These are phyloP conservation scores for Dovyalis caffra DNA, from an alignment of 345 rosid species.

Conservation along the genomic window DNA sequence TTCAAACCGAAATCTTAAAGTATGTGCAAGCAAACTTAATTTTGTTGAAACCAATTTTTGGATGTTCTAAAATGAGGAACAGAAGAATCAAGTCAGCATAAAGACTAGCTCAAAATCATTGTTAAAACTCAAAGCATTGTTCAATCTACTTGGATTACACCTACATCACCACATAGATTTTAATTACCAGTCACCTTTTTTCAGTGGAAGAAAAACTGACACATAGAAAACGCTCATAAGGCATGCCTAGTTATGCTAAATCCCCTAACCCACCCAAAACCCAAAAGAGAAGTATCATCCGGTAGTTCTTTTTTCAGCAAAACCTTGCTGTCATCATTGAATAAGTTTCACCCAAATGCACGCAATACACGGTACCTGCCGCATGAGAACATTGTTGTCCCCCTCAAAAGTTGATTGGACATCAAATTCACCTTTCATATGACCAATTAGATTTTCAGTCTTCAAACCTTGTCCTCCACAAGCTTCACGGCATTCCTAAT, in stretches of 20 bases:
- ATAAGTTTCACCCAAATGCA: neutral
- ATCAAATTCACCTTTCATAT: slow-evolving; percentile 79
- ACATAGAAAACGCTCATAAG: neutral
- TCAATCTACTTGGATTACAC: neutral
- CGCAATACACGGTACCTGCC: slow-evolving; percentile 57
- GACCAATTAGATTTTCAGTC: slow-evolving; percentile 87
- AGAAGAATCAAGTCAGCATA: neutral
- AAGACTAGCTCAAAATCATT: neutral
- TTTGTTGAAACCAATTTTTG: neutral
- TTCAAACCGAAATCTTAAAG: neutral
- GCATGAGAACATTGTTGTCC: slow-evolving; percentile 89
- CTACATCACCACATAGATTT: no score
- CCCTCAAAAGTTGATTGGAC: slow-evolving; percentile 95
- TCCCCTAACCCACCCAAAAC: no score
- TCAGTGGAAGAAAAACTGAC: neutral
- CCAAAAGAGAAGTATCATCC: neutral
- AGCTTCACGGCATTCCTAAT: slow-evolving; percentile 96
- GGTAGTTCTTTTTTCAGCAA: neutral
- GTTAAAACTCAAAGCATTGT: neutral
- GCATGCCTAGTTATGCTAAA: neutral
- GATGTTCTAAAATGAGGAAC: neutral
- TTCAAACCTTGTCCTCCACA: slow-evolving; percentile 95
- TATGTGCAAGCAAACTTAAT: neutral
- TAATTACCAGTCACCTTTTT: neutral
- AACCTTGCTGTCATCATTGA: neutral